Evolutionary conservation across 768 basidiomycete genomes (phyloP).

Genomic region (Rhizopogon vinicolor): DNA sequence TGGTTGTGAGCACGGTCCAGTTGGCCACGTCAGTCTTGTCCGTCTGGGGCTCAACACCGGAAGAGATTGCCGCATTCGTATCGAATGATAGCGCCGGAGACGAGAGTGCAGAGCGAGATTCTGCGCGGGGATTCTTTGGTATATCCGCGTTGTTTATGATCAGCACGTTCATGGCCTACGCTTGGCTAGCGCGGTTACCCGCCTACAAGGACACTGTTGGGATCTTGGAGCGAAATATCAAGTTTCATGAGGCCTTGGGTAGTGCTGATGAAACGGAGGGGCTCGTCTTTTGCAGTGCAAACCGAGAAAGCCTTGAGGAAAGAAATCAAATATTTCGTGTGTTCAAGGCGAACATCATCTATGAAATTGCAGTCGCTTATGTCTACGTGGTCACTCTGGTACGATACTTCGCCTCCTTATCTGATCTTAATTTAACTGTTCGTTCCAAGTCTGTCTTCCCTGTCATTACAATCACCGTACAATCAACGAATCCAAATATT

Average conservation of each 20-base stretch:
- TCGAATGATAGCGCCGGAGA: conserved; percentile 14
- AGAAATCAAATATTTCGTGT: conserved; percentile 47
- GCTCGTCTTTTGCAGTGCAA: conserved; percentile 30
- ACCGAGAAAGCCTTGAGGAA: conserved; percentile 24
- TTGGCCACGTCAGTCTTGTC: conserved; percentile 59
- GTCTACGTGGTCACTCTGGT: conserved; percentile 81
- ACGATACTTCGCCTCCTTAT: conserved; percentile 17
- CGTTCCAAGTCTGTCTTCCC: conserved; percentile 74
- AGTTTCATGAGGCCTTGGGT: conserved; percentile 14
- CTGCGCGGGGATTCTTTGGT: conserved; percentile 71
- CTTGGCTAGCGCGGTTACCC: conserved; percentile 54
- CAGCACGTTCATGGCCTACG: conserved; percentile 45
- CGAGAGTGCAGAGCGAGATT: conserved; percentile 53
- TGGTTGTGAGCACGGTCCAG: conserved; percentile 76
- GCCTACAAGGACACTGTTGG: conserved; percentile 53
- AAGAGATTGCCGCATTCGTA: conserved; percentile 17
- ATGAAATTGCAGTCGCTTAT: conserved; percentile 70
- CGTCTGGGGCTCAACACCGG: conserved; percentile 39
- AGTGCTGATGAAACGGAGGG: conserved; percentile 29
- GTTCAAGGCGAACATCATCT: conserved; percentile 59
- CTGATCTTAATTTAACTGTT: conserved; percentile 3
- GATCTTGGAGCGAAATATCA: conserved; percentile 35
- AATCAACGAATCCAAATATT: conserved; percentile 54
- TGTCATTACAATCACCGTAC: conserved; percentile 75
- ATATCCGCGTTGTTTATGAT: conserved; percentile 65